Evolutionary conservation across 495 filamentous ascomycete species (phyloP), one percentile per base, ranked within the genome.

Genomic region (Aspergillus diversus): DNA sequence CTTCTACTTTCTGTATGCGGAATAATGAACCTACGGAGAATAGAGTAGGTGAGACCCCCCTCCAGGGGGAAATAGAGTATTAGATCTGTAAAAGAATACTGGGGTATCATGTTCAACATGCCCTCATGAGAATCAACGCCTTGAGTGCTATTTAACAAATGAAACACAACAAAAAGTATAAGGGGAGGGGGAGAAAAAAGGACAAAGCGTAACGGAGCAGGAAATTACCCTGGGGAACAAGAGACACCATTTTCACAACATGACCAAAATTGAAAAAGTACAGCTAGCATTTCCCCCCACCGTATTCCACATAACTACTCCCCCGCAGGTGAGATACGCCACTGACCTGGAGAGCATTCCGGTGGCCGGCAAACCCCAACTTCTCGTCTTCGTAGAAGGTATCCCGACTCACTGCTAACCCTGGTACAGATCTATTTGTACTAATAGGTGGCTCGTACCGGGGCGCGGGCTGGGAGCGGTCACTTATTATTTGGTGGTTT

Each of bases 301-400:
- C 76, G 71, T 74, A 81, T 52, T 80, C 75, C 11, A 78, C 74
- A 59, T 77, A 77, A 48, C 69, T 72, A 63, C 78, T 81, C 51
- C 70, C 68, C 27, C 76, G 63, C 53, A 69, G 42, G 43, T 67
- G 66, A 17, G 69, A 59, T 5, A 43, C 58, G 0, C 63, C 59
- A 56, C 71, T 67, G 34, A 73, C 65, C 55, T 74, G 65, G 5
- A 77, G 54, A 17, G 71, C 70, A 48, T 69, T 69, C 53, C 80
- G 71, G 59, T 79, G 67, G 2, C 80, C 80, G 4, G 77, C 81
- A 63, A 79, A 83, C 5, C 80, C 80, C 42, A 79, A 6, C 60
- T 84, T 84, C 67, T 80, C 75, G 62, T 81, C 72, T 13, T 69
- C 65, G 55, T 70, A 78, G 5, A 34, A 42, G 2, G 59, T 60